Evolutionary conservation across 371 early-diverging fungal genomes (phyloP).

Genomic region (Lichtheimia corymbifera): DNA sequence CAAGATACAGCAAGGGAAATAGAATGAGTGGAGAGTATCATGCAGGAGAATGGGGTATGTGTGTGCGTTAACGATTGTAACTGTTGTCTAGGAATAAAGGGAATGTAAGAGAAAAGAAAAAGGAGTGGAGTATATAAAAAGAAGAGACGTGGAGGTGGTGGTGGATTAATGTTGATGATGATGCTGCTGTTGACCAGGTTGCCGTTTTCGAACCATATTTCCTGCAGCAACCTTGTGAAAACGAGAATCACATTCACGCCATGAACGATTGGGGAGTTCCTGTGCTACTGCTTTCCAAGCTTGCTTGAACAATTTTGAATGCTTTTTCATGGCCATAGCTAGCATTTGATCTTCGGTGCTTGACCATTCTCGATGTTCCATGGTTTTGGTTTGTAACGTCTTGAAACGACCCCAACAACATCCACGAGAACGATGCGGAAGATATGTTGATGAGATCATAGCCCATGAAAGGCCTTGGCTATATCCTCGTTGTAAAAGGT

Average conservation of each 20-base stretch:
- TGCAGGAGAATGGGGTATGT: constrained; percentile 6
- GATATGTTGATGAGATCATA: constrained; percentile 41
- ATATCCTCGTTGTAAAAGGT: constrained; percentile 36
- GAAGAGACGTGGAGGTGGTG: no score
- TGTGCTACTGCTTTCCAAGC: constrained; percentile 44
- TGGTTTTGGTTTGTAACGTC: constrained; percentile 34
- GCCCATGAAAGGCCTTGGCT: constrained; percentile 48
- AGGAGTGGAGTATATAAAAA: neutral
- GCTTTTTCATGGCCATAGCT: constrained; percentile 34
- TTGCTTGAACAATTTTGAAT: constrained; percentile 36
- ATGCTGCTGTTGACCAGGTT: neutral
- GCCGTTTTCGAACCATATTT: constrained; percentile 19
- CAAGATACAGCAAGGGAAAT: no score
- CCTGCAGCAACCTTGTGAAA: constrained; percentile 27
- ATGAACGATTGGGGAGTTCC: constrained; percentile 34
- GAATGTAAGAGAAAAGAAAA: neutral
- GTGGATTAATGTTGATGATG: neutral
- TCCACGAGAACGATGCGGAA: constrained; percentile 46
- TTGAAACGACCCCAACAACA: constrained; percentile 51
- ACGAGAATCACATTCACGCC: constrained; percentile 37
- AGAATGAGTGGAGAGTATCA: no score
- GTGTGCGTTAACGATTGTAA: constrained; percentile 8
- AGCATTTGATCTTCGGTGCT: constrained; percentile 31
- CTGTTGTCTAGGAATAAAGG: no score
- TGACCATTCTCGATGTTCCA: constrained; percentile 31